Base-by-base conservation (phyloP, 2,329 filamentous ascomycete genomes). In the Pyrenochaeta sp. region DNA sequence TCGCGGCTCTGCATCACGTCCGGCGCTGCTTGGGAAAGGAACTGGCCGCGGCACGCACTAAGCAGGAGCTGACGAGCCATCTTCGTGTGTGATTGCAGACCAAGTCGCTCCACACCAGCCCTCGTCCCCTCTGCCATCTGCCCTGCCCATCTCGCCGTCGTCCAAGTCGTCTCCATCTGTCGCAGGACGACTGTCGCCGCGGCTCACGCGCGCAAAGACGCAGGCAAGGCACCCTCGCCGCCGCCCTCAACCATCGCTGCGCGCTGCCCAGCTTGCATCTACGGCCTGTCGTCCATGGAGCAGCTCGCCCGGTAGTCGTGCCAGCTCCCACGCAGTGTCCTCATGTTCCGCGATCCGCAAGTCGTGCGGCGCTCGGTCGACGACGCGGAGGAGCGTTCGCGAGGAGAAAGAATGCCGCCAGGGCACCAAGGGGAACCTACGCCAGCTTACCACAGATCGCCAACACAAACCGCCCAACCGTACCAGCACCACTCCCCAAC, bases 381-480 rank as follows among this genome's bases (percentile, higher is more conserved):
- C 56, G 69, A 75, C 54, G 68, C 69, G 61, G 64, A 69, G 52
- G 64, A 63, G 59, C 60, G 56, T 47, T 64, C 65, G 69, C 65
- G 64, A 72, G 59, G 58, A 53, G 72, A 76, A 63, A 73, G 69
- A 66, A 73, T 69, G 68, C 64, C 60, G 68, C 64, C 68, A 73
- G 71, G 69, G 69, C 69, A 74, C 68, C 70, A 66, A 69, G 71
- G 70, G 69, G 67, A 68, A 58, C 60, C 59, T 57, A 52, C 56
- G 62, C 66, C 68, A 72, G 69, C 74, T 69, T 76, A 75, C 72
- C 68, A 70, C 61, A 64, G 56, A 68, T 77, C 75, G 66, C 73
- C 75, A 56, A 69, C 71, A 66, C 74, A 77, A 66, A 71, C 74
- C 66, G 69, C 70, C 65, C 72, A 72, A 64, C 72, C 76, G 55